phyloP scores from a whole-genome alignment of 2,329 filamentous ascomycete species.

The Aspergillus oerlinghausenensis region DNA sequence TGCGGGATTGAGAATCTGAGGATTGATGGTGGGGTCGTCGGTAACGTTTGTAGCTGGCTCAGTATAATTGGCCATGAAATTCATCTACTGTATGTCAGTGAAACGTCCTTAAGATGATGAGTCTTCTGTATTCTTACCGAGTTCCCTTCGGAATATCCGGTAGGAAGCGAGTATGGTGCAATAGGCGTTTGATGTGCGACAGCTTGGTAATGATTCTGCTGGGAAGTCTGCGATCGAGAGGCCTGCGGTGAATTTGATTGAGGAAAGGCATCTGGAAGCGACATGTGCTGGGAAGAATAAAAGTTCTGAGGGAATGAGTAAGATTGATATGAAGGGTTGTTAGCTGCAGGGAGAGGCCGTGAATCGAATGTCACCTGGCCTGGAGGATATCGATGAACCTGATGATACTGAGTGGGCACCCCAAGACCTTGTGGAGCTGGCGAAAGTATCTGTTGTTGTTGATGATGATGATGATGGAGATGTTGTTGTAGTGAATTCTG shows the following conservation, averaged over 20 bases:
- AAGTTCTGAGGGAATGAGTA: constrained; percentile 30
- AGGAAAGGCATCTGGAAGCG: constrained; percentile 25
- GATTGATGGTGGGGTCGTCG: constrained; percentile 37
- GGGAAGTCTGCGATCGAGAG: constrained; percentile 19
- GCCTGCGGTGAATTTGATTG: constrained; percentile 22
- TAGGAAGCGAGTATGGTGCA: constrained; percentile 23
- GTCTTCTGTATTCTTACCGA: constrained; percentile 13
- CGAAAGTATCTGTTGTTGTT: constrained; percentile 8
- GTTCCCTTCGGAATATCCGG: constrained; percentile 22
- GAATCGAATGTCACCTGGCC: constrained; percentile 28
- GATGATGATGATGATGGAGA: not conserved
- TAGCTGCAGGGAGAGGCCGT: constrained; percentile 23
- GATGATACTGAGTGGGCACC: constrained; percentile 27
- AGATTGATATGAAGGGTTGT: constrained; percentile 29
- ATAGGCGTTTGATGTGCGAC: constrained; percentile 17
- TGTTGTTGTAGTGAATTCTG: constrained; percentile 24
- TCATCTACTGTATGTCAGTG: constrained; percentile 20
- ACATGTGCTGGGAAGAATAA: constrained; percentile 26
- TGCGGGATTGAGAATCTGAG: constrained; percentile 32
- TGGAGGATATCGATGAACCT: constrained; percentile 28
- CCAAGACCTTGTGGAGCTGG: constrained; percentile 24
- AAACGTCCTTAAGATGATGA: not conserved
- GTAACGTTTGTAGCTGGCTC: constrained; percentile 16
- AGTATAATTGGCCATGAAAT: constrained; percentile 29
- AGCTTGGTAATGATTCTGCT: constrained; percentile 16